phyloP scores from a whole-genome alignment of 768 basidiomycete species.

The Macrolepiota albuminosa region DNA sequence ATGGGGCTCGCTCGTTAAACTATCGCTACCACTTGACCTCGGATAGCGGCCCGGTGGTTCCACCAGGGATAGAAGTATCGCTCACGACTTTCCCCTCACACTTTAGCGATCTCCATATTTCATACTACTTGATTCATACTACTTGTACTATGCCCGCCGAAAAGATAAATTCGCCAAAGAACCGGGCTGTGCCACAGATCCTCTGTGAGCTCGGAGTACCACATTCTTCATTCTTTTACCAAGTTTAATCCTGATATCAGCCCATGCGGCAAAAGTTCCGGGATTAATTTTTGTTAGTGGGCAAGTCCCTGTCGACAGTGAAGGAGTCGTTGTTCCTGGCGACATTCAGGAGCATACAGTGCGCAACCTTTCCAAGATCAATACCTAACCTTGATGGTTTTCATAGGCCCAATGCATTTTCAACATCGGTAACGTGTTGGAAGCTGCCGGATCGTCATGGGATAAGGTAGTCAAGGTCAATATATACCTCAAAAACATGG shows the following conservation, averaged over 20 bases:
- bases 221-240: not conserved
- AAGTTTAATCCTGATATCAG: slow-evolving; percentile 21
- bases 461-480: slow-evolving; percentile 55
- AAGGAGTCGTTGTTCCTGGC: slow-evolving; percentile 47
- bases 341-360: slow-evolving; percentile 59
- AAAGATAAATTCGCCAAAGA: slow-evolving; percentile 49
- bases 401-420: slow-evolving; percentile 49
- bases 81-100: not conserved
- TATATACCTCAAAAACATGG: slow-evolving; percentile 59
- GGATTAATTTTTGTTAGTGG: slow-evolving; percentile 61
- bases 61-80: not conserved
- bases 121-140: not conserved
- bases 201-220: slow-evolving; percentile 33
- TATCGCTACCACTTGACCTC: not conserved
- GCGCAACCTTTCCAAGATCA: slow-evolving; percentile 12
- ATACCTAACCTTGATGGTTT: not conserved
- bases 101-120: not conserved
- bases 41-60: not conserved
- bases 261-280: slow-evolving; percentile 52
- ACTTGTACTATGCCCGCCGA: slow-evolving; percentile 38
- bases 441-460: slow-evolving; percentile 53
- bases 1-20: not conserved
- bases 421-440: slow-evolving; percentile 50
- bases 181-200: slow-evolving; percentile 40
- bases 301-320: slow-evolving; percentile 47